Conservation (phyloP, 2,329 filamentous ascomycete genomes). For the Aphanocladium album region DNA sequence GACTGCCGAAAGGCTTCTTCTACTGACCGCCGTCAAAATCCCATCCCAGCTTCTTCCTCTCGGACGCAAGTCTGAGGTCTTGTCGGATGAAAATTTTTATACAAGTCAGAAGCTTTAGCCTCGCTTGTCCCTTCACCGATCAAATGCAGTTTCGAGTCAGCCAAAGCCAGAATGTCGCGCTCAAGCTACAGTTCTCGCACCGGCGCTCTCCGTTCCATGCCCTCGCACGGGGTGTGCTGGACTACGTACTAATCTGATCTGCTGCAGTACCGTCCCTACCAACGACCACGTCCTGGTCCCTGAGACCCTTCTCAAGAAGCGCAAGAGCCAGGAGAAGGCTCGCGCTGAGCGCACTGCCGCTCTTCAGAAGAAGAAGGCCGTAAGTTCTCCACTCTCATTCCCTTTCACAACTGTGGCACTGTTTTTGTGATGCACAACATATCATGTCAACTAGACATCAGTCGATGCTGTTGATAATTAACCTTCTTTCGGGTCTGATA, state of each 20-base stretch:
- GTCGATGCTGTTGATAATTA: conserved; percentile 97
- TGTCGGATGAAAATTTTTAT: conserved; percentile 62
- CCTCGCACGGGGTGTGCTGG: conserved; percentile 50
- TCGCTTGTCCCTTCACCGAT: conserved; percentile 59
- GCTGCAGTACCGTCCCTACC: conserved; percentile 77
- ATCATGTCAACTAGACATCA: conserved; percentile 79
- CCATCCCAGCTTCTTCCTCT: conserved; percentile 34
- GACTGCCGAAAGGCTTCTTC: conserved; percentile 2
- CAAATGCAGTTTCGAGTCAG: conserved; percentile 78
- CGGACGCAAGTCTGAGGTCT: conserved; percentile 53
- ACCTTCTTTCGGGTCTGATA: conserved; percentile 99
- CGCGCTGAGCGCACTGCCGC: conserved; percentile 80
- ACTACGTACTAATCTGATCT: conserved; percentile 74
- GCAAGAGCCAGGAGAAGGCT: conserved; percentile 99
- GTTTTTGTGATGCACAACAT: conserved; percentile 79
- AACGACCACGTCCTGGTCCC: conserved; percentile 94
- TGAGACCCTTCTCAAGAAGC: conserved; percentile 99
- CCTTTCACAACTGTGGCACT: conserved; percentile 29
- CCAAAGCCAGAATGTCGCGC: conserved; percentile 88
- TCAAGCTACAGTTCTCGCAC: conserved; percentile 89
- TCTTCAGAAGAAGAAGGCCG: conserved; percentile 83
- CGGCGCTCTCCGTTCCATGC: conserved; percentile 67
- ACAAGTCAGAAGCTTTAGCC: background rate
- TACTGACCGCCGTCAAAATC: conserved; percentile 7
- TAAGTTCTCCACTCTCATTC: conserved; percentile 44